A percentile compares a stretch with the other conserved stretches of the same genome.
Evolutionary conservation across 2,329 filamentous ascomycete species (phyloP).

Genomic region (Pseudopyricularia javanii): DNA sequence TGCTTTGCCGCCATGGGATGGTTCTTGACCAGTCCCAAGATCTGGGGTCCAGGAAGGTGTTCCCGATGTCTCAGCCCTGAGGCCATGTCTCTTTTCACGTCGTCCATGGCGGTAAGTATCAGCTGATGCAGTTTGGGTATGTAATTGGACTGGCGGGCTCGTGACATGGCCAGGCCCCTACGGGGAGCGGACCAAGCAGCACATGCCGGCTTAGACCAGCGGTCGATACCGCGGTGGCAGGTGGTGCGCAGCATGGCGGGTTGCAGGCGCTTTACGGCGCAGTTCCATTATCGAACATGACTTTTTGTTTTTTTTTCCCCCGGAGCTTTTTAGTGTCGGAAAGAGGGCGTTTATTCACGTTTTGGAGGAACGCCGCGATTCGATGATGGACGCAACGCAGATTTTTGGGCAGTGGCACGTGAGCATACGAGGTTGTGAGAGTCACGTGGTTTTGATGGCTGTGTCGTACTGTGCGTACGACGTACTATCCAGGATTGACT

Average conservation of each 20-base stretch:
- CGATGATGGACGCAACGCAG: too few species aligned
- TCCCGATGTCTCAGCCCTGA: background rate
- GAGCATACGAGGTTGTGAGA: too few species aligned
- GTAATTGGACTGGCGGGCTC: background rate
- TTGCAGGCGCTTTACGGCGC: background rate
- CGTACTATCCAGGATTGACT: too few species aligned
- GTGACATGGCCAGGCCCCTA: background rate
- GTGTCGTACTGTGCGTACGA: too few species aligned
- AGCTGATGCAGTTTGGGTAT: background rate
- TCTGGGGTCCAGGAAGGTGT: background rate
- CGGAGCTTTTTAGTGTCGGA: too few species aligned
- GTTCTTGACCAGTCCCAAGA: background rate
- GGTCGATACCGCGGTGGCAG: background rate
- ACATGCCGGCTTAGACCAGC: background rate
- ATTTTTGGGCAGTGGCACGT: too few species aligned
- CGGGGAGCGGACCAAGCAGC: background rate
- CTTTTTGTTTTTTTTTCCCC: background rate
- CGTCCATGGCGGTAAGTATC: background rate
- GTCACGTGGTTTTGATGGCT: too few species aligned
- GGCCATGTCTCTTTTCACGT: background rate
- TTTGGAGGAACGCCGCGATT: too few species aligned
- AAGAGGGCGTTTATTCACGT: background rate
- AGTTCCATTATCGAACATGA: background rate
- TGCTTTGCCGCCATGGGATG: background rate
- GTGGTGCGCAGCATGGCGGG: background rate